Evolutionary conservation across 2,329 filamentous ascomycete genomes (phyloP).

Genomic region (Ophiostoma montium): DNA sequence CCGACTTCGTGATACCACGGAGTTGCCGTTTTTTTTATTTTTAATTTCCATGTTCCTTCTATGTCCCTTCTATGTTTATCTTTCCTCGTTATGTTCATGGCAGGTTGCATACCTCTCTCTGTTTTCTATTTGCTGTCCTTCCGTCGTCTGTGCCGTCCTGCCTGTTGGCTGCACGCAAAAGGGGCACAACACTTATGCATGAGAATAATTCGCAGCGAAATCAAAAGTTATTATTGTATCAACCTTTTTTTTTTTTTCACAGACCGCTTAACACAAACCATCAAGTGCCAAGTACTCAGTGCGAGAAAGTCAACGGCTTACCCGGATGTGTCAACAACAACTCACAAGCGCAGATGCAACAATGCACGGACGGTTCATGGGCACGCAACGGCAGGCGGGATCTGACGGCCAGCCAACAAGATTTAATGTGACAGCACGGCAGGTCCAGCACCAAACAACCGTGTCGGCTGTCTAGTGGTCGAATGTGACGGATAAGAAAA

Average conservation of each 20-base stretch:
- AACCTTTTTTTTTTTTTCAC: background rate
- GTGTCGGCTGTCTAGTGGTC: too few species aligned
- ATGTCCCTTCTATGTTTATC: background rate
- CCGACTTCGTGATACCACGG: background rate
- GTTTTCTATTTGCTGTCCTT: background rate
- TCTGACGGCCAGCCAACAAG: too few species aligned
- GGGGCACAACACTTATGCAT: background rate
- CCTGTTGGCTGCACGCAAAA: background rate
- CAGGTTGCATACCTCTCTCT: background rate
- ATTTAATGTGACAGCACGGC: too few species aligned
- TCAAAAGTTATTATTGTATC: background rate
- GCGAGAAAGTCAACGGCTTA: too few species aligned
- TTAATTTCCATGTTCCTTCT: background rate
- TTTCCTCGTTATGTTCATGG: background rate
- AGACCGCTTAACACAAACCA: too few species aligned
- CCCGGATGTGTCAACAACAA: too few species aligned
- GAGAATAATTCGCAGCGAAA: background rate
- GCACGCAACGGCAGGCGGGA: too few species aligned
- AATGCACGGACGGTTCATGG: too few species aligned
- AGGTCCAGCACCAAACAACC: too few species aligned
- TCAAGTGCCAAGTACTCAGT: too few species aligned
- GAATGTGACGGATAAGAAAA: too few species aligned
- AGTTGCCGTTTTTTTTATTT: background rate
- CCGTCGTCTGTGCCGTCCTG: background rate
- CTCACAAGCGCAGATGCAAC: too few species aligned